Percentiles rank a stretch among this genome's conserved stretches.
Conservation (phyloP, 1,284 basidiomycete genomes). For the Trametes polyzona region DNA sequence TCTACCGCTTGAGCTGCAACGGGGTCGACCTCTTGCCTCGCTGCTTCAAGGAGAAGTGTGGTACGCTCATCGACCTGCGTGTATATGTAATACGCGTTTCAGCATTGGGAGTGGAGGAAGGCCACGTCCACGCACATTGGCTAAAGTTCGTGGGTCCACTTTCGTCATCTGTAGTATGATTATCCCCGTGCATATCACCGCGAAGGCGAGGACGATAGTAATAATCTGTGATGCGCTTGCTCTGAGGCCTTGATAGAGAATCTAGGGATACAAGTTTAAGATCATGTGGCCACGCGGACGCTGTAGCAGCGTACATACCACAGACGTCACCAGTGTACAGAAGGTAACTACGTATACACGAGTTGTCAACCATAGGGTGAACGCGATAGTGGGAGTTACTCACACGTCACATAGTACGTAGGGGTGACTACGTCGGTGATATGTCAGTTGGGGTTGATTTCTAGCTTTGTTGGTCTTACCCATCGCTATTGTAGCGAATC, state of each 20-base stretch:
- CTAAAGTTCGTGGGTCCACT: conserved; percentile 51
- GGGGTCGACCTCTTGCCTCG: conserved; percentile 35
- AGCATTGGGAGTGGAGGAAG: background rate
- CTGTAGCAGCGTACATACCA: conserved; percentile 31
- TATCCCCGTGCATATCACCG: conserved; percentile 59
- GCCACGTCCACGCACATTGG: conserved; percentile 25
- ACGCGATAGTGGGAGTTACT: conserved; percentile 14
- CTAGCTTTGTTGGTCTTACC: conserved; percentile 27
- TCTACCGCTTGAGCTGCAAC: conserved; percentile 26
- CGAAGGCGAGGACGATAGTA: conserved; percentile 65
- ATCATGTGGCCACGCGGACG: background rate
- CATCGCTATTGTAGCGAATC: conserved; percentile 31
- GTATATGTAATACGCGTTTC: background rate
- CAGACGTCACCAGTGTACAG: conserved; percentile 55
- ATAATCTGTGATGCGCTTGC: conserved; percentile 56
- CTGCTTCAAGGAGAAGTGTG: conserved; percentile 33
- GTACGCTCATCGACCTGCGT: conserved; percentile 34
- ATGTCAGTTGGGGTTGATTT: conserved; percentile 29
- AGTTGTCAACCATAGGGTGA: background rate
- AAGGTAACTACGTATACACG: conserved; percentile 45
- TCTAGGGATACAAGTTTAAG: conserved; percentile 32
- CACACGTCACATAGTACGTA: conserved; percentile 63
- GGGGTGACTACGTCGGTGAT: conserved; percentile 47
- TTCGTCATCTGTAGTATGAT: conserved; percentile 73
- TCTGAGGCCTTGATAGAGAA: conserved; percentile 68